phyloP scores from a whole-genome alignment of 306 rosid genomes.

The Trifolium repens region DNA sequence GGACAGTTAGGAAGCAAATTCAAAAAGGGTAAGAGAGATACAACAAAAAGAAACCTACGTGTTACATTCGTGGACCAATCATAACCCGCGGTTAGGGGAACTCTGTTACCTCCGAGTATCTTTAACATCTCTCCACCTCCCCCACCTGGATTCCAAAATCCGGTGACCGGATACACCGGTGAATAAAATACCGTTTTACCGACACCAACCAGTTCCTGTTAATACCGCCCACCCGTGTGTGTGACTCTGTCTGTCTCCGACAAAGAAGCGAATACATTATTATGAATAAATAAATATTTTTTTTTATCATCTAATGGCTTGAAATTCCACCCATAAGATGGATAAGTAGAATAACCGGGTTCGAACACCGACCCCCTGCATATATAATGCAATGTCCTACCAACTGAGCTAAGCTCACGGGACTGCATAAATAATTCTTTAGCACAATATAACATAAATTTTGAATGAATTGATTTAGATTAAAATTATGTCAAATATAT shows the following conservation, averaged over 20 bases:
- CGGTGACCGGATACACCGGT: background rate
- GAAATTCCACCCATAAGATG: too few species aligned
- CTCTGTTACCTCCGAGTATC: background rate
- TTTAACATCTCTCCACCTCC: background rate
- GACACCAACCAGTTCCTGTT: background rate
- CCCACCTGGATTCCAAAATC: background rate
- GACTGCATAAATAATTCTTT: too few species aligned
- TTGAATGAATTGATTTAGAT: too few species aligned
- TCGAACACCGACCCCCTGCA: too few species aligned
- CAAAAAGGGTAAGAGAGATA: conserved; percentile 27
- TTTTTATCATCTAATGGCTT: too few species aligned
- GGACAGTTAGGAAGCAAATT: conserved; percentile 48
- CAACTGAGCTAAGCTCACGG: too few species aligned
- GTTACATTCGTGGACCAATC: background rate
- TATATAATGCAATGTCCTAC: too few species aligned
- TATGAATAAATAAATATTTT: background rate
- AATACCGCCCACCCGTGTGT: conserved; percentile 6
- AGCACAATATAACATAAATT: too few species aligned
- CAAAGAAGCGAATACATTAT: background rate
- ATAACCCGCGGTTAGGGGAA: background rate
- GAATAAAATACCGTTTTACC: background rate
- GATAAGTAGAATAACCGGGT: too few species aligned
- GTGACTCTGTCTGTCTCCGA: conserved; percentile 13
- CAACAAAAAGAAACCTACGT: background rate
- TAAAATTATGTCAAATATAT: too few species aligned